phyloP scores from a whole-genome alignment of 305 asterid species.

The Euphrasia arctica region DNA sequence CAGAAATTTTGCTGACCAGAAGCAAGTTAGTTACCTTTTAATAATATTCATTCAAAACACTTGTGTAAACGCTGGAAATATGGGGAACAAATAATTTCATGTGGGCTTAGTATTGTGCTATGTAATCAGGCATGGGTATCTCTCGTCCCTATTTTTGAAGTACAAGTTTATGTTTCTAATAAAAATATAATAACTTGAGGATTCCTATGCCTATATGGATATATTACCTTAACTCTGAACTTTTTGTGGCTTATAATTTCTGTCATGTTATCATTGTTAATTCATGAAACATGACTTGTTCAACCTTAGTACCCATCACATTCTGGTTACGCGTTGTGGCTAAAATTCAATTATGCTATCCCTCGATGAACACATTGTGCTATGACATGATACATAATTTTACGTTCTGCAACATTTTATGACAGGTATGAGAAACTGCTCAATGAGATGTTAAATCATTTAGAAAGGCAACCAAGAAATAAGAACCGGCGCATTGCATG shows the following conservation, averaged over 20 bases:
- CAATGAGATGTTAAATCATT: slow-evolving; percentile 82
- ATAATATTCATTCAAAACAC: slow-evolving; percentile 1
- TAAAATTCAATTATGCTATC: not conserved
- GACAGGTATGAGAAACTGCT: slow-evolving; percentile 83
- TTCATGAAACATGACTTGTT: not conserved
- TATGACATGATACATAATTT: not conserved
- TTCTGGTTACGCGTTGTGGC: not conserved
- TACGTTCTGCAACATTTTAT: slow-evolving; percentile 14
- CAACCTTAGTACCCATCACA: not conserved
- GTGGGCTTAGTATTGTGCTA: slow-evolving; percentile 11
- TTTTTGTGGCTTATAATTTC: not conserved
- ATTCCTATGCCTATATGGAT: not conserved
- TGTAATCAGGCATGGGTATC: too few relatives aligned
- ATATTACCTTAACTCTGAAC: not conserved
- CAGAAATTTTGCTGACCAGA: slow-evolving; percentile 11
- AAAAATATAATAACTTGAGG: slow-evolving; percentile 7
- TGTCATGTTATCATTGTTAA: not conserved
- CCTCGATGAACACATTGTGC: slow-evolving; percentile 8
- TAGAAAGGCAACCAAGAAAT: slow-evolving; percentile 91
- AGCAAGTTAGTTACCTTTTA: slow-evolving; percentile 16
- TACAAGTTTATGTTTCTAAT: not conserved
- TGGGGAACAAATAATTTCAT: not conserved
- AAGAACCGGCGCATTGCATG: slow-evolving; percentile 75
- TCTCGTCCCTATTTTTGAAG: too few relatives aligned
- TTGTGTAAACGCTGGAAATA: slow-evolving; percentile 15